These are phyloP conservation scores for Pterulicium gracile DNA, from an alignment of 1,284 basidiomycete species.

Conservation along the genomic window DNA sequence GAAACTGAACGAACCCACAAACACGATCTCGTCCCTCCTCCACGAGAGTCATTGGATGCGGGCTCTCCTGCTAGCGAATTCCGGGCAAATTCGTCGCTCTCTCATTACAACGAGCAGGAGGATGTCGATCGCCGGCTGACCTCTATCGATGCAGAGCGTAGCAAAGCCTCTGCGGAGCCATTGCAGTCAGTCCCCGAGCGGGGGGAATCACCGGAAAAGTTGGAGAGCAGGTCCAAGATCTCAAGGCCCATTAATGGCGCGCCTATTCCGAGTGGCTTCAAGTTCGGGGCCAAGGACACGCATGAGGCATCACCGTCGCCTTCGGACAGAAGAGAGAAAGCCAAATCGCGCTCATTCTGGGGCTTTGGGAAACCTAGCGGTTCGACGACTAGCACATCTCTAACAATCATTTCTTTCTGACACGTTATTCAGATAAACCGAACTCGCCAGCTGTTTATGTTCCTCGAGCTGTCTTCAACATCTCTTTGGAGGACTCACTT, in stretches of 20 bases:
- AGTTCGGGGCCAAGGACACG: conserved; percentile 68
- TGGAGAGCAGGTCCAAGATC: conserved; percentile 64
- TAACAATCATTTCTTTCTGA: conserved; percentile 10
- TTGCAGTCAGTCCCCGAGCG: conserved; percentile 34
- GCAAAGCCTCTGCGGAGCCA: conserved; percentile 31
- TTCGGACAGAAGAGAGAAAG: conserved; percentile 73
- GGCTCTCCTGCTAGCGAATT: background rate
- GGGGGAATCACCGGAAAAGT: conserved; percentile 48
- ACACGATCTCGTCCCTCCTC: too few relatives aligned
- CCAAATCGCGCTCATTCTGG: conserved; percentile 86
- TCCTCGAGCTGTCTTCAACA: conserved; percentile 80
- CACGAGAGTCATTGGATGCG: background rate
- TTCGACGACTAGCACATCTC: conserved; percentile 15
- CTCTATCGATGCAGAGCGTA: background rate
- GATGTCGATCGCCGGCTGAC: background rate
- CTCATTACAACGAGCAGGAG: background rate
- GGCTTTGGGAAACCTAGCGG: conserved; percentile 58
- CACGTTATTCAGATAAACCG: conserved; percentile 30
- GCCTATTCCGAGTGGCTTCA: conserved; percentile 81
- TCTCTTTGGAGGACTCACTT: conserved; percentile 80
- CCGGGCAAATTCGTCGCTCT: background rate
- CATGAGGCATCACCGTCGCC: conserved; percentile 28
- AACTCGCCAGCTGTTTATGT: conserved; percentile 26
- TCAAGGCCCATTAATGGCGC: conserved; percentile 83
- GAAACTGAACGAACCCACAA: too few relatives aligned